Percentiles rank a stretch among this genome's conserved stretches.
Evolutionary conservation across 148 eudicot genomes (phyloP).

Genomic region (Rhododendron griersonianum): DNA sequence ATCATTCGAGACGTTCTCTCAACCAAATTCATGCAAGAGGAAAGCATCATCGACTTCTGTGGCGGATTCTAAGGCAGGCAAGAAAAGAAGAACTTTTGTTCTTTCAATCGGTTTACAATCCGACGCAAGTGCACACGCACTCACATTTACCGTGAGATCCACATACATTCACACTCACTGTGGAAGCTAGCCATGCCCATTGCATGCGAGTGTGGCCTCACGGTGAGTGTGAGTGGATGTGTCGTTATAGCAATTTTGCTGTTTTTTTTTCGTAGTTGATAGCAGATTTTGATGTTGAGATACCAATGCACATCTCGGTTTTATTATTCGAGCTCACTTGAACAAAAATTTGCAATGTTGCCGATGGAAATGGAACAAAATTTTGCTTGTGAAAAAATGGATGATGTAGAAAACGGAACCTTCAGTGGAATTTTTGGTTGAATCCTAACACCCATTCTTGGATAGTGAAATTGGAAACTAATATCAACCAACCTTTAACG

Average conservation of each 20-base stretch:
- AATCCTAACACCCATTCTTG: neutral
- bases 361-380: neutral
- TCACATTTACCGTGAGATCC: neutral
- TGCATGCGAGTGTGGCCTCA: too few relatives aligned
- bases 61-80: neutral
- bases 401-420: neutral
- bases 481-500: neutral
- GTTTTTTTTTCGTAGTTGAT: too few relatives aligned
- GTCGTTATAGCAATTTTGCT: too few relatives aligned
- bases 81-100: neutral
- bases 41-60: neutral
- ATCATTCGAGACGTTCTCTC: neutral
- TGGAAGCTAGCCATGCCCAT: too few relatives aligned
- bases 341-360: too few relatives aligned
- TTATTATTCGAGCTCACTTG: too few relatives aligned
- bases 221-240: too few relatives aligned
- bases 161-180: too few relatives aligned
- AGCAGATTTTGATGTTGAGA: too few relatives aligned
- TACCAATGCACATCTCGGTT: too few relatives aligned
- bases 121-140: neutral
- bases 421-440: neutral
- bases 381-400: neutral
- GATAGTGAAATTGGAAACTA: neutral
- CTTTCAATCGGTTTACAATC: neutral
- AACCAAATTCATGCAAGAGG: neutral